A percentile compares a stretch with the other conserved stretches of the same genome.
Conservation (phyloP, 257 asterid genomes). For the Solanum dulcamara region DNA sequence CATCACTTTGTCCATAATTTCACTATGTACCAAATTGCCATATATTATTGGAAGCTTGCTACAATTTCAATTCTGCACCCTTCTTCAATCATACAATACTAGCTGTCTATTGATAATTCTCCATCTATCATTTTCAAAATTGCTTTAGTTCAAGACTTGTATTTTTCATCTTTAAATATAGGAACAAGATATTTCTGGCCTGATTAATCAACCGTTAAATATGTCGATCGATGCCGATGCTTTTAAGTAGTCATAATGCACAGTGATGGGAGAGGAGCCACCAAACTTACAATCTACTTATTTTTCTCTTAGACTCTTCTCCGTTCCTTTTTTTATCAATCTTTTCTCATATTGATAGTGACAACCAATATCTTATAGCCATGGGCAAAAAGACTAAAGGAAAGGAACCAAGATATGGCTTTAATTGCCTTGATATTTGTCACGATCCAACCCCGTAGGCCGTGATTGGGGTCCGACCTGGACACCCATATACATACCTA, state of each 20-base stretch:
- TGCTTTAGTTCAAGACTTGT: not conserved
- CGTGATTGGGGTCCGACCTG: too few relatives aligned
- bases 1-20: conserved; percentile 14
- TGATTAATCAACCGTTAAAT: not conserved
- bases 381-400: not conserved
- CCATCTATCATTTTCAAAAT: not conserved
- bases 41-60: conserved; percentile 3
- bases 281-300: not conserved
- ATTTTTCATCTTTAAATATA: not conserved
- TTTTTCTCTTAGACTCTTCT: not conserved
- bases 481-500: too few relatives aligned
- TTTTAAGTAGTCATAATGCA: not conserved
- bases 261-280: not conserved
- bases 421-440: not conserved
- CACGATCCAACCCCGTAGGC: too few relatives aligned
- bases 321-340: not conserved
- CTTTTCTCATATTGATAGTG: not conserved
- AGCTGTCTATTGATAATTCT: not conserved
- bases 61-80: not conserved
- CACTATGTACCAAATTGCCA: not conserved
- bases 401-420: not conserved
- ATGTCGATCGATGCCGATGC: not conserved
- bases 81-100: not conserved
- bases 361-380: not conserved
- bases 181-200: not conserved